Percentiles rank a stretch among this genome's conserved stretches.
phyloP scores from a whole-genome alignment of 495 filamentous ascomycete species.

The Staphylotrichum longicolle region DNA sequence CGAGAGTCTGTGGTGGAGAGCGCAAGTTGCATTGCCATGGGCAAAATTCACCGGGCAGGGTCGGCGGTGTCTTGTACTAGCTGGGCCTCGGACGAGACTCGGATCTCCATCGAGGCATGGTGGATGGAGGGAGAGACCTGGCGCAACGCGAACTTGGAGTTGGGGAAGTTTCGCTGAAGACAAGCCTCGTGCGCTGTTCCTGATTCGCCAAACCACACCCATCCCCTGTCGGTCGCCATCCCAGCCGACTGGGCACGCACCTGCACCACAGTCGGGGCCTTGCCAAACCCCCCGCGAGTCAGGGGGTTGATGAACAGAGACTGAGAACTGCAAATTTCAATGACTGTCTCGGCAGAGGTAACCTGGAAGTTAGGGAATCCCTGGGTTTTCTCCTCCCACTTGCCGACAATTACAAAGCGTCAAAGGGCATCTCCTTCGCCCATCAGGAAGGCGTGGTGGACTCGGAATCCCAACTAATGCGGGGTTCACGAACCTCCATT shows the following conservation, averaged over 20 bases:
- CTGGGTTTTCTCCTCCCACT: too few relatives aligned
- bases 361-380: too few relatives aligned
- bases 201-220: not conserved
- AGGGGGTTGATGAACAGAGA: too few relatives aligned
- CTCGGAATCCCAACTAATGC: constrained; percentile 1
- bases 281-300: too few relatives aligned
- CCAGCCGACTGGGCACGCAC: too few relatives aligned
- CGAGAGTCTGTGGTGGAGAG: not conserved
- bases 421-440: too few relatives aligned
- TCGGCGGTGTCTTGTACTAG: not conserved
- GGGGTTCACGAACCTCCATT: not conserved
- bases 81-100: not conserved
- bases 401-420: too few relatives aligned
- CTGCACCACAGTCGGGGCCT: too few relatives aligned
- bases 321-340: too few relatives aligned
- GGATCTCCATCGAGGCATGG: constrained; percentile 5
- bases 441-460: not conserved
- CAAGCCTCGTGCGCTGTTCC: constrained; percentile 7
- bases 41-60: not conserved
- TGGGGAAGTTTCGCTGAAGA: not conserved
- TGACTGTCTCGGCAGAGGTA: too few relatives aligned
- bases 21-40: not conserved
- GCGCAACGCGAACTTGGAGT: not conserved
- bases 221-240: too few relatives aligned
- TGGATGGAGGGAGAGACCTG: not conserved